Conservation (phyloP, 768 basidiomycete species). For the Boletus subparvulus region DNA sequence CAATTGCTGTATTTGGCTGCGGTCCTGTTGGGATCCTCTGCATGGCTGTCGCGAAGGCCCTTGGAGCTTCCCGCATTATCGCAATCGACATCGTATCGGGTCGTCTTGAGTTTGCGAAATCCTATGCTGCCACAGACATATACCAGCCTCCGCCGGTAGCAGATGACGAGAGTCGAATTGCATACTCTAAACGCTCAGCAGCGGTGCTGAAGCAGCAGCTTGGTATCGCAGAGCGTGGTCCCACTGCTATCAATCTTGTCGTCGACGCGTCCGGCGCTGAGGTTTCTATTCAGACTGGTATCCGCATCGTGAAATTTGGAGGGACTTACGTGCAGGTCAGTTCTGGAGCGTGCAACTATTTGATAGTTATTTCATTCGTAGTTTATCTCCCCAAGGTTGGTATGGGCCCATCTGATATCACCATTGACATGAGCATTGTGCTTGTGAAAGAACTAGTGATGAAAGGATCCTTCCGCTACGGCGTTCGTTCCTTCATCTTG, state of each 20-base stretch:
- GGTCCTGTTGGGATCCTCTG: conserved; percentile 88
- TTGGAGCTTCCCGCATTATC: conserved; percentile 82
- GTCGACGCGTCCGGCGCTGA: conserved; percentile 94
- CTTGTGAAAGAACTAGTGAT: conserved; percentile 77
- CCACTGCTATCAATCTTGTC: conserved; percentile 75
- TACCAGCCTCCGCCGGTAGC: conserved; percentile 61
- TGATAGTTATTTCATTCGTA: not conserved
- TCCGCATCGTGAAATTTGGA: conserved; percentile 72
- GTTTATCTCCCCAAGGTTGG: conserved; percentile 57
- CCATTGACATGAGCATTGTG: conserved; percentile 67
- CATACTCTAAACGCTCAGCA: conserved; percentile 74
- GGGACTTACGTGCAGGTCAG: conserved; percentile 70
- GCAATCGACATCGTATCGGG: conserved; percentile 76
- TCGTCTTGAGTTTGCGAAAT: conserved; percentile 84
- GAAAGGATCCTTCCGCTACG: conserved; percentile 93
- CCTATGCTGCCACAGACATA: conserved; percentile 78
- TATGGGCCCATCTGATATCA: conserved; percentile 78
- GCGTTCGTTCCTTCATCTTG: conserved; percentile 42
- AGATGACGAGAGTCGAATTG: conserved; percentile 63
- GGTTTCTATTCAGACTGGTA: conserved; percentile 84
- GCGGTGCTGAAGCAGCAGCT: conserved; percentile 62
- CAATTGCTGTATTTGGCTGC: conserved; percentile 83
- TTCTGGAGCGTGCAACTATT: conserved; percentile 4
- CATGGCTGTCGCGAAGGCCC: conserved; percentile 94
- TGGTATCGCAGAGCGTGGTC: conserved; percentile 69